A percentile compares a stretch with the other conserved stretches of the same genome.
Conservation (phyloP, 2,329 filamentous ascomycete species). For the Orbilia javanica region DNA sequence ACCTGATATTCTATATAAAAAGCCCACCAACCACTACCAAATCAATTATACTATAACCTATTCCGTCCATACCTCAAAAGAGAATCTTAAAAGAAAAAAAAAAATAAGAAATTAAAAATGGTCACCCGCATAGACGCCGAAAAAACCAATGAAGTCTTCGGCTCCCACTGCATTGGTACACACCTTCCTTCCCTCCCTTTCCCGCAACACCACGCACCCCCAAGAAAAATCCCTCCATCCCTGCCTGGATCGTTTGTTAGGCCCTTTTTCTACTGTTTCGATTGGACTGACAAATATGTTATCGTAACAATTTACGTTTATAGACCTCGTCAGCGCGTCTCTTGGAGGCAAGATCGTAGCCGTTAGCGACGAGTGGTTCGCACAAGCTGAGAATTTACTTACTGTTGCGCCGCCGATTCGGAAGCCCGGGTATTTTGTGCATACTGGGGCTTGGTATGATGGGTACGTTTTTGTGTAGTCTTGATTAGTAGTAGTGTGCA, state of each 20-base stretch:
- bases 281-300: conserved; percentile 30
- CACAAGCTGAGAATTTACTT: conserved; percentile 74
- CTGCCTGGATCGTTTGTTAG: not conserved
- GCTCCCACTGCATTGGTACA: conserved; percentile 60
- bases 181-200: not conserved
- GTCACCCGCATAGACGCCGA: conserved; percentile 59
- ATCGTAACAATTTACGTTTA: conserved; percentile 10
- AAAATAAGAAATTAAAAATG: conserved; percentile 1
- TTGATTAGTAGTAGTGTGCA: no score
- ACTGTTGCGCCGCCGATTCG: conserved; percentile 75
- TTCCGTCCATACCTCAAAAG: not conserved
- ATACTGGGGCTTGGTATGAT: conserved; percentile 78
- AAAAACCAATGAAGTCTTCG: conserved; percentile 60
- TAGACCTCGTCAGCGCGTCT: conserved; percentile 74
- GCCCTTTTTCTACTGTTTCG: not conserved
- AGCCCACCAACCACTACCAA: no score
- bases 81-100: conserved; percentile 1
- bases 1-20: no score
- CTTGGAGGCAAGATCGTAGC: conserved; percentile 75
- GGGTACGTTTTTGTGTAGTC: conserved; percentile 71
- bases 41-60: no score
- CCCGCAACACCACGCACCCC: not conserved
- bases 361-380: conserved; percentile 78
- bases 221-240: no score
- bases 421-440: conserved; percentile 77